A percentile compares a stretch with the other conserved stretches of the same genome.
These are phyloP conservation scores for Tolypocladium nubicola DNA, from an alignment of 2,329 filamentous ascomycete species.

Conservation along the genomic window DNA sequence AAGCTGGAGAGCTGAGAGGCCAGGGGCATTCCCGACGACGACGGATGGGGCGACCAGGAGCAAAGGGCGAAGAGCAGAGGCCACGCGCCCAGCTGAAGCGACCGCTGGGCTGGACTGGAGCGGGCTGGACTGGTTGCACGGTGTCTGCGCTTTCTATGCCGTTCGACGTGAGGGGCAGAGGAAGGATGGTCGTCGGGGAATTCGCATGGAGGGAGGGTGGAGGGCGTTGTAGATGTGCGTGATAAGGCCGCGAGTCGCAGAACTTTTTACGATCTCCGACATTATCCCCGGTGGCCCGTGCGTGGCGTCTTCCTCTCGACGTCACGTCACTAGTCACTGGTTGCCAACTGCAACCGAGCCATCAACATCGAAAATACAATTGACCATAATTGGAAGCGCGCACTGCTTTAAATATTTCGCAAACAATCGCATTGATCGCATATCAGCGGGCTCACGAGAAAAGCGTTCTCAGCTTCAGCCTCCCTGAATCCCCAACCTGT, in stretches of 20 bases:
- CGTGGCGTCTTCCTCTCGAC: neutral
- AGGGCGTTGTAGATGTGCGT: neutral
- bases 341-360: neutral
- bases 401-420: too few species aligned
- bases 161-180: neutral
- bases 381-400: neutral
- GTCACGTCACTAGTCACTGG: neutral
- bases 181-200: neutral
- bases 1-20: constrained; percentile 4
- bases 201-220: neutral
- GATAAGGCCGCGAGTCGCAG: neutral
- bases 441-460: too few species aligned
- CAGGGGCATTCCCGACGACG: constrained; percentile 3
- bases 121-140: neutral
- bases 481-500: too few species aligned
- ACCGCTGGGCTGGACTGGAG: neutral
- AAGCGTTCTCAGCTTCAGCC: too few species aligned
- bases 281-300: neutral
- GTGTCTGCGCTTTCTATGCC: neutral
- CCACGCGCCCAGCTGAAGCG: neutral
- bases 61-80: neutral
- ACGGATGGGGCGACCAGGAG: neutral
- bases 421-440: too few species aligned
- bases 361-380: neutral
- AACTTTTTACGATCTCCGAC: neutral